Conservation (phyloP, 257 asterid genomes). For the Petunia axillaris region DNA sequence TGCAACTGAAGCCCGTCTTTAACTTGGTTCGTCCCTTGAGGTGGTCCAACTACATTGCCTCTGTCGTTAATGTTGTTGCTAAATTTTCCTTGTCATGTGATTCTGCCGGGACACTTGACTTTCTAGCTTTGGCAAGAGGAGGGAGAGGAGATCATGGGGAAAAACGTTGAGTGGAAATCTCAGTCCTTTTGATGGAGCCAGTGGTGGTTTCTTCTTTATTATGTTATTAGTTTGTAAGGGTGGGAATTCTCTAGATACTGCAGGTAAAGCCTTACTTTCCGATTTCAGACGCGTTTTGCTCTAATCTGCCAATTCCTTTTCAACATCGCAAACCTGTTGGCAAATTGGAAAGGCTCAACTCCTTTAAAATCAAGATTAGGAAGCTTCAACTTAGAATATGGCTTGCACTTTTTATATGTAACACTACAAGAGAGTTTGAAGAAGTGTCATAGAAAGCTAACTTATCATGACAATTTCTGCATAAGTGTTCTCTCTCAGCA, state of each 20-base stretch:
- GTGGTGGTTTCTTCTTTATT: conserved; percentile 75
- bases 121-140: conserved; percentile 42
- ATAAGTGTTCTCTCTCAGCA: conserved; percentile 73
- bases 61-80: conserved; percentile 35
- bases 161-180: conserved; percentile 76
- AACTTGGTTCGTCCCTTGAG: conserved; percentile 45
- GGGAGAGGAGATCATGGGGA: conserved; percentile 54
- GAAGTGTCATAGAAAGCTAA: conserved; percentile 36
- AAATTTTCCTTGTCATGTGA: conserved; percentile 63
- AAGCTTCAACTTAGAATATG: background rate
- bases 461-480: conserved; percentile 89
- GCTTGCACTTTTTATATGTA: background rate
- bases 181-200: conserved; percentile 64
- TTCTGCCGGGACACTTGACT: conserved; percentile 29
- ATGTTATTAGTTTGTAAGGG: conserved; percentile 18
- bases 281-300: conserved; percentile 74
- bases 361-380: conserved; percentile 9
- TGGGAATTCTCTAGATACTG: conserved; percentile 51
- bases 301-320: conserved; percentile 83
- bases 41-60: conserved; percentile 50
- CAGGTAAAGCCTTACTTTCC: conserved; percentile 75
- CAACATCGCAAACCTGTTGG: conserved; percentile 81
- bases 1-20: conserved; percentile 85
- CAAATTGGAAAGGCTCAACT: conserved; percentile 19
- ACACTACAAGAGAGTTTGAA: background rate